A percentile compares a stretch with the other conserved stretches of the same genome.
Evolutionary conservation across 805 yeast species (phyloP).

Genomic region (Allodekkera sacchari): DNA sequence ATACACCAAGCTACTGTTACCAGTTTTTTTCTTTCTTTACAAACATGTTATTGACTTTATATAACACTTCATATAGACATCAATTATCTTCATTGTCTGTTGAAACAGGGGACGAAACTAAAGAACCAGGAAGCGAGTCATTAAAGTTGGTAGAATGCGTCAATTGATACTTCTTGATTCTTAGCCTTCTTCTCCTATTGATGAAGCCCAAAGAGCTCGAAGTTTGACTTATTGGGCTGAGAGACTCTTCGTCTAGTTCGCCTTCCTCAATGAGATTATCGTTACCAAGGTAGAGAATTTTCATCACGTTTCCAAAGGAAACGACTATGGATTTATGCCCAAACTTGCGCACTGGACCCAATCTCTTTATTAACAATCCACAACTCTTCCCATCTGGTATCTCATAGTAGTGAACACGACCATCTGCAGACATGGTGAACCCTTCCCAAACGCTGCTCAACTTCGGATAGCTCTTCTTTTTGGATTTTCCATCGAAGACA

Average conservation of each 20-base stretch:
- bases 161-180: constrained; percentile 25
- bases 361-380: constrained; percentile 42
- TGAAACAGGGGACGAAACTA: constrained; percentile 2
- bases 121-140: constrained; percentile 13
- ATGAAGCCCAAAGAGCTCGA: constrained; percentile 26
- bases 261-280: constrained; percentile 62
- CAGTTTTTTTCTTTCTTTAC: too few relatives aligned
- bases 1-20: too few relatives aligned
- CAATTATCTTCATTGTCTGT: constrained; percentile 2
- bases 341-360: constrained; percentile 58
- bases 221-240: constrained; percentile 23
- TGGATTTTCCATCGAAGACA: too few relatives aligned
- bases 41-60: too few relatives aligned
- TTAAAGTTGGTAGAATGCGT: constrained; percentile 30
- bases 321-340: constrained; percentile 75
- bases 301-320: constrained; percentile 65
- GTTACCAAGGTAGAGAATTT: constrained; percentile 66
- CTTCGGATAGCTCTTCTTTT: constrained; percentile 21
- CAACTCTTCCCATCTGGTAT: constrained; percentile 40
- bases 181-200: constrained; percentile 27
- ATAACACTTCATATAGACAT: too few relatives aligned
- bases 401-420: constrained; percentile 50
- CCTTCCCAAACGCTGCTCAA: constrained; percentile 64
- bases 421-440: constrained; percentile 66
- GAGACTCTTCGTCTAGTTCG: constrained; percentile 35